Evolutionary conservation across 768 basidiomycete genomes (phyloP), one percentile per base, ranked within the genome.

Genomic region (Galerina marginata): DNA sequence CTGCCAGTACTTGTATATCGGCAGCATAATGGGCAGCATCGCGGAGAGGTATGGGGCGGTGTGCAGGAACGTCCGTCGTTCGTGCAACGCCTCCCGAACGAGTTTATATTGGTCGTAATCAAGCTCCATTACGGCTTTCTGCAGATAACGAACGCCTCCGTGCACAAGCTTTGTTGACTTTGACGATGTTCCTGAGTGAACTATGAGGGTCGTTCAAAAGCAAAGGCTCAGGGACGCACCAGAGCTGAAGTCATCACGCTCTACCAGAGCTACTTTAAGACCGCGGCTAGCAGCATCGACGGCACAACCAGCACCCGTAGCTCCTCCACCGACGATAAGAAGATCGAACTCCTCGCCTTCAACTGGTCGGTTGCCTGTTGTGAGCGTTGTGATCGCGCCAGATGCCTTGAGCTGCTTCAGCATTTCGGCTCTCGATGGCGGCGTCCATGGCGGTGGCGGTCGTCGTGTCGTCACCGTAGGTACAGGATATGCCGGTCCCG

Each of bases 161-260:
- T 99, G 97, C 0, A 99, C 96, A 54, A 99, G 89, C 73, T 99
- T 99, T 1, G 97, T 99, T 7, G 94, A 95, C 71, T 99, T 99
- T 6, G 94, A 96, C 0, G 94, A 96, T 0, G 96, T 97, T 15
- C 96, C 94, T 93, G 68, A 56, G 20, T 10, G 5, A 9, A 23
- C 48, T 25, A 47, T 45, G 4, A 55, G 20, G 2, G 25, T 42
- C 45, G 14, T 52, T 10, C 36, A 11, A 15, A 33, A 9, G 15
- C 4, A 45, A 44, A 49, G 6, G 25, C 7, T 42, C 4, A 63
- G 48, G 1, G 3, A 73, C 83, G 62, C 60, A 93, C 94, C 96
- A 23, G 92, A 85, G 66, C 88, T 86, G 64, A 96, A 99, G 72
- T 99, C 96, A 64, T 93, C 91, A 47, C 94, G 78, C 69, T 99